phyloP scores from a whole-genome alignment of 768 basidiomycete species.

The Neoboletus magnificus region DNA sequence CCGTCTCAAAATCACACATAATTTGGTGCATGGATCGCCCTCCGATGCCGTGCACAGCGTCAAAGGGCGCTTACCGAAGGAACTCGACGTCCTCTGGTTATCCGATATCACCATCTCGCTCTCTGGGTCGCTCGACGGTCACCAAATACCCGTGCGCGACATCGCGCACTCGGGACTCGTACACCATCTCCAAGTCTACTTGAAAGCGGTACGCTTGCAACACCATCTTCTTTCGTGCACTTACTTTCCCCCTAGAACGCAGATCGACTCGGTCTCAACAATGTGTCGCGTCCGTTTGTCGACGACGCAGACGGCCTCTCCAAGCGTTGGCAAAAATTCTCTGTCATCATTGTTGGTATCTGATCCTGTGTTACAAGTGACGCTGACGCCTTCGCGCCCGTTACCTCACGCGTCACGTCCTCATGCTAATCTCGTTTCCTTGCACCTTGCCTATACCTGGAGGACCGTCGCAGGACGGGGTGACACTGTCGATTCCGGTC shows the following conservation, averaged over 20 bases:
- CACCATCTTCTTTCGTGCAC: slow-evolving; percentile 1
- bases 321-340: slow-evolving; percentile 35
- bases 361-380: slow-evolving; percentile 33
- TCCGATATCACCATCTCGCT: slow-evolving; percentile 52
- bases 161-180: slow-evolving; percentile 50
- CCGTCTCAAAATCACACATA: slow-evolving; percentile 45
- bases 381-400: slow-evolving; percentile 38
- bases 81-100: slow-evolving; percentile 48
- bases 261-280: slow-evolving; percentile 51
- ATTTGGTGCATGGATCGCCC: slow-evolving; percentile 34
- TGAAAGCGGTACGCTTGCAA: slow-evolving; percentile 42
- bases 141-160: slow-evolving; percentile 35
- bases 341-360: slow-evolving; percentile 4
- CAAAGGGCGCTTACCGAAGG: slow-evolving; percentile 34
- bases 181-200: slow-evolving; percentile 46
- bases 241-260: slow-evolving; percentile 49
- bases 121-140: slow-evolving; percentile 50
- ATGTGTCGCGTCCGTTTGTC: slow-evolving; percentile 51
- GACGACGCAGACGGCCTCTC: slow-evolving; percentile 41
- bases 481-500: slow-evolving; percentile 10
- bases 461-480: slow-evolving; percentile 13
- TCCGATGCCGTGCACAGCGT: slow-evolving; percentile 30
- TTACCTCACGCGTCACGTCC: slow-evolving; percentile 27
- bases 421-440: slow-evolving; percentile 31
- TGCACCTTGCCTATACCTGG: slow-evolving; percentile 45